Evolutionary conservation across 345 rosid genomes (phyloP).

Genomic region (Pelargonium nanum): DNA sequence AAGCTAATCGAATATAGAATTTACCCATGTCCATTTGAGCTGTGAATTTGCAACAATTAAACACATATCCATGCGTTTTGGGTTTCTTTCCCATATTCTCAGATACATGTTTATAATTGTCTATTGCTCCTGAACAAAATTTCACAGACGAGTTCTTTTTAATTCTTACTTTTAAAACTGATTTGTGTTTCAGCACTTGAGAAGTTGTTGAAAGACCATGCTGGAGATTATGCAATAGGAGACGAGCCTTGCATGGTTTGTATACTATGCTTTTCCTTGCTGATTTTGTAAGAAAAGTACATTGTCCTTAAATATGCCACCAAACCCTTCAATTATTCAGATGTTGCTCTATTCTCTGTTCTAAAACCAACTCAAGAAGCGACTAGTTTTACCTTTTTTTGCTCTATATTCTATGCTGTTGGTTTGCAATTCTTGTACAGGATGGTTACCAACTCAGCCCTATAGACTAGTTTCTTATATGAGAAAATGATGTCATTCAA

Average conservation of each 20-base stretch:
- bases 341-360: too few relatives aligned
- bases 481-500: too few relatives aligned
- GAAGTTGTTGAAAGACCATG: slow-evolving; percentile 42
- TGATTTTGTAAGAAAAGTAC: background rate
- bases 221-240: slow-evolving; percentile 72
- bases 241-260: slow-evolving; percentile 61
- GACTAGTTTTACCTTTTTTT: too few relatives aligned
- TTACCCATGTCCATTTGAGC: background rate
- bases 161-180: background rate
- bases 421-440: too few relatives aligned
- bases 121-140: background rate
- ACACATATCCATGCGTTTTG: background rate
- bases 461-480: too few relatives aligned
- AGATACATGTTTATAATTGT: background rate
- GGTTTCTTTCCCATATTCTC: background rate
- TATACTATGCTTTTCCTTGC: slow-evolving; percentile 10
- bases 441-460: too few relatives aligned
- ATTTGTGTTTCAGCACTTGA: slow-evolving; percentile 50
- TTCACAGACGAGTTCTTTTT: slow-evolving; percentile 4
- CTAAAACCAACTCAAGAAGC: too few relatives aligned
- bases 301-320: too few relatives aligned
- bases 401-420: too few relatives aligned
- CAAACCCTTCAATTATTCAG: background rate
- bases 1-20: background rate
- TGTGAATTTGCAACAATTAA: background rate